Evolutionary conservation across 306 rosid species (phyloP), one percentile per base, ranked within the genome.

Genomic region (Casuarina cunninghamiana): DNA sequence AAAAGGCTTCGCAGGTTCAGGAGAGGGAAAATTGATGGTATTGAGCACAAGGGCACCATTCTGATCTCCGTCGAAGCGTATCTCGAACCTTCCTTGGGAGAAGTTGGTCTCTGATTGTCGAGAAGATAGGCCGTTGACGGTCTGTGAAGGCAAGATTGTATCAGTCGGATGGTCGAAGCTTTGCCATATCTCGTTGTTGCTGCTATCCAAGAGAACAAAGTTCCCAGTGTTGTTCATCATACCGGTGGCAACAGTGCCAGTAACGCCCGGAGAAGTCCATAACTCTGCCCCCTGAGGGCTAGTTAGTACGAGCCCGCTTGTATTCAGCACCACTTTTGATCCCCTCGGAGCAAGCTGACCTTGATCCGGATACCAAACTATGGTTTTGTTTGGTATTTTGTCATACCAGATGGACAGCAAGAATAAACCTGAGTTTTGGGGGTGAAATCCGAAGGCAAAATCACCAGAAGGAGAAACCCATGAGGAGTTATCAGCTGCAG

Each of bases 91-190:
- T 66, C 91, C 91, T 1, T 1, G 10, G 2, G 78, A 78, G 83
- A 84, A 90, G 78, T 84, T 53, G 3, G 55, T 49, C 51, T 69
- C 67, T 71, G 35, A 72, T 3, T 38, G 69, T 3, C 71, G 82
- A 62, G 90, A 85, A 42, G 80, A 77, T 51, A 90, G 90, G 19
- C n/a, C 46, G 38, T 60, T 74, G 21, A 88, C 5, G 6, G 48
- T 58, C 41, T 90, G 95, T 8, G 81, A 68, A 2, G 94, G 94
- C 71, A 90, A 76, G 51, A 90, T 13, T 42, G 90, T 88, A 37
- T 90, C 87, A 0, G 51, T 86, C 32, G 32, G 32, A 26, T 26
- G 1, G 32, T 26, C 32, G 32, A 26, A 26, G 32, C 32, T 26
- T 26, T 9, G 80, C 92, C 92, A 90, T 1, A 79, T 15, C 17